These are phyloP conservation scores for Pseudogymnoascus pannorum DNA, from an alignment of 2,329 filamentous ascomycete species.

Conservation along the genomic window DNA sequence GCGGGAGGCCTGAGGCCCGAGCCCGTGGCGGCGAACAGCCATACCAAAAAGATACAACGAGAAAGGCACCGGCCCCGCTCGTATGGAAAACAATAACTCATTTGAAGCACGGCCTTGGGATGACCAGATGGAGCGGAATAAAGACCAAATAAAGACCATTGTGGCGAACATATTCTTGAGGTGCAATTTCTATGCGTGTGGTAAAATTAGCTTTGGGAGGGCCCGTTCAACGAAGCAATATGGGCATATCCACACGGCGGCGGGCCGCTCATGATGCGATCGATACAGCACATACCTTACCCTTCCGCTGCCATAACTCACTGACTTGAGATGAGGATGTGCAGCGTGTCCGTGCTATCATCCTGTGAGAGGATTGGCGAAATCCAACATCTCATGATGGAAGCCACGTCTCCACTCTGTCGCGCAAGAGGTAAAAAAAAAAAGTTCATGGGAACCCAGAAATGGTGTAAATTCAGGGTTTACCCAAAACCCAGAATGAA, in stretches of 20 bases:
- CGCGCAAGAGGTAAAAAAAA: conserved; percentile 1
- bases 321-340: conserved; percentile 6
- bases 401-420: neutral
- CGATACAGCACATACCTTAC: conserved; percentile 3
- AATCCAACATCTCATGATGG: neutral
- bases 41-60: conserved; percentile 7
- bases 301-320: neutral
- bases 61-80: neutral
- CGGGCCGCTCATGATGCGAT: conserved; percentile 5
- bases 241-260: conserved; percentile 8
- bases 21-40: neutral
- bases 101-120: neutral
- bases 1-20: conserved; percentile 5
- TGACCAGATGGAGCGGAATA: neutral
- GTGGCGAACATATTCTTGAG: neutral
- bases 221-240: neutral
- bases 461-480: conserved; percentile 2
- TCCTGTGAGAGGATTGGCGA: conserved; percentile 1
- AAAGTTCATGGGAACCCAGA: neutral
- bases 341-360: conserved; percentile 7
- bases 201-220: conserved; percentile 6
- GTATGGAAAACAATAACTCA: neutral
- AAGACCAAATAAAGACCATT: too few relatives aligned
- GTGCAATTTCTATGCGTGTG: neutral
- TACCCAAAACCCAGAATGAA: neutral